Base-by-base conservation (phyloP, 2,329 filamentous ascomycete genomes). In the Aspergillus amoenus region DNA sequence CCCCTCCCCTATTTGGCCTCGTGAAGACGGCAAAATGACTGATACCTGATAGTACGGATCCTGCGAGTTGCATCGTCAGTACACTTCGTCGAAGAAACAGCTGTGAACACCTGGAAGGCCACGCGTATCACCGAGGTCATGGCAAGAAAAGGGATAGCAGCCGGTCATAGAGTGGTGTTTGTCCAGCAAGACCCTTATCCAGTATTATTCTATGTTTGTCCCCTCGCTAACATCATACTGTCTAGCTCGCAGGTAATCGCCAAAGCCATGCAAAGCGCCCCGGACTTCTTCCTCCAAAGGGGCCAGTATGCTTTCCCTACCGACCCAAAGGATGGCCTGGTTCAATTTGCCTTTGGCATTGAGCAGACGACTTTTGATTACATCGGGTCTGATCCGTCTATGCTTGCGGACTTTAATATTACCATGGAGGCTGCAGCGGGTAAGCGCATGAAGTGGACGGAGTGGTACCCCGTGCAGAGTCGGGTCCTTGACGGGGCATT, bases 391-490 rank as follows among this genome's bases (percentile, higher is more conserved):
- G 5, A 37, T 12, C 42, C 55, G n/a, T 17, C 37, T 3, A 24
- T 57, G 11, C 42, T 57, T 1, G n/a, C 34, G 9, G 55, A 53
- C 34, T 57, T 57, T 27, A 53, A 53, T 8, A n/a, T 39, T 7
- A 53, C 48, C 27, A 57, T 57, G 55, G 43, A 39, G 2, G 53
- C 48, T n/a, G 6, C 17, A 1, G 43, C 52, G 49, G 55, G 55
- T 32, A 17, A n/a, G 8, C 48, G 48, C 6, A 21, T 1, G n/a
- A 30, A 37, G n/a, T 59, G 56, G 56, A 15, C 52, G 1, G 52
- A 55, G 15, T 59, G 56, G 56, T 59, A 51, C 17, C 56, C 56
- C 3, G 56, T 59, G 21, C 41, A 59, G 9, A 32, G 30, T 5
- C 30, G 24, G n/a, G 48, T 59, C 3, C 4, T 59, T 5, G 39